A percentile compares a stretch with the other conserved stretches of the same genome.
These are phyloP conservation scores for Gossypium longicalyx DNA, from an alignment of 345 rosid species.

Conservation along the genomic window DNA sequence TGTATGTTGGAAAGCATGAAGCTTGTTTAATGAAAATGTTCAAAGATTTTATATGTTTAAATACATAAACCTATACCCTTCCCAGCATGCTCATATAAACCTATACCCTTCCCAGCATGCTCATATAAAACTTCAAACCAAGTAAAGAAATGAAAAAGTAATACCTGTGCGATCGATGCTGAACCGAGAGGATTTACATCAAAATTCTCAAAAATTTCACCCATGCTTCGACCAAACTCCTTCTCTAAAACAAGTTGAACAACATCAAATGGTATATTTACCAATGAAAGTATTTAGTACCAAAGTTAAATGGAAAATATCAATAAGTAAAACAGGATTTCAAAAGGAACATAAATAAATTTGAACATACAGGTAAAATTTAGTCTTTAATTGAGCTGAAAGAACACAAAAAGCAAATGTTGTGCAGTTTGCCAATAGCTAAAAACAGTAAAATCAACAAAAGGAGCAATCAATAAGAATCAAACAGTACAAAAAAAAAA, in stretches of 20 bases:
- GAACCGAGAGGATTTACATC: slow-evolving; percentile 83
- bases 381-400: background rate
- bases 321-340: background rate
- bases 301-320: background rate
- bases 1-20: background rate
- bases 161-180: slow-evolving; percentile 96
- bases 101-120: background rate
- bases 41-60: background rate
- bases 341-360: background rate
- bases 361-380: background rate
- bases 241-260: slow-evolving; percentile 53
- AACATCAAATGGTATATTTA: slow-evolving; percentile 23
- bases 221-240: slow-evolving; percentile 58
- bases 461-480: background rate
- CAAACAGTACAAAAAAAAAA: background rate
- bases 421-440: background rate
- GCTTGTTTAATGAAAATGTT: background rate
- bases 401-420: background rate
- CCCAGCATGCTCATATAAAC: no score
- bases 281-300: no score
- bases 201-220: slow-evolving; percentile 62
- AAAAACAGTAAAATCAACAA: slow-evolving; percentile 4
- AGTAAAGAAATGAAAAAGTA: background rate
- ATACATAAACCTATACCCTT: slow-evolving; percentile 3
- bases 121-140: background rate